Base-by-base conservation (phyloP, 805 yeast genomes). In the Kuraishia floccosa region DNA sequence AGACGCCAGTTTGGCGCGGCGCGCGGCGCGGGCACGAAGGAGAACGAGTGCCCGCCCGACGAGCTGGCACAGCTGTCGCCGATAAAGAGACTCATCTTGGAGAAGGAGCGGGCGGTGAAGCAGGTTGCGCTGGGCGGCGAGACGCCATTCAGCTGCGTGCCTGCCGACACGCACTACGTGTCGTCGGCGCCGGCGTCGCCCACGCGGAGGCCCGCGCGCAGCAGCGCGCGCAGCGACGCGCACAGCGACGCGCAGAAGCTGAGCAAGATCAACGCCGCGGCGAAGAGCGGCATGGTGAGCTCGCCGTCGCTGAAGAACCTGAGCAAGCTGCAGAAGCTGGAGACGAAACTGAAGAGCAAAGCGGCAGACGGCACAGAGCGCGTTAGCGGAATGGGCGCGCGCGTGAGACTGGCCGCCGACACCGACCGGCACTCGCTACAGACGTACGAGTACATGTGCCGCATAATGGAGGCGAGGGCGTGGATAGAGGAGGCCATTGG, bases 381-480 rank as follows among this genome's bases (percentile, higher is more conserved):
- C 10, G 37, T 37, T 6, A 40, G 45, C 2, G 45, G 42, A 3
- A 20, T 42, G 15, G 39, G 35, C 13, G 35, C 37, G 5, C 31
- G 38, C 25, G n/a, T 38, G 12, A 33, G 35, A 27, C 22, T 41
- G 6, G 32, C 41, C 5, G 38, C 26, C 13, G 57, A 53, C 31
- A 32, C 39, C 2, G 52, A 52, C 28, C 39, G 54, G 24, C 46
- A 46, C 27, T 37, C 41, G 9, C 13, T 44, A 3, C 49, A 47
- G 28, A 42, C 49, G 9, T 27, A 27, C 38, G 72, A 68, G 36
- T 71, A 67, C 42, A 54, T 71, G 24, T 71, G 76, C 40, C 60
- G 77, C 25, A 59, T 71, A 26, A 52, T 57, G 30, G 73, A 72
- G 35, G 61, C 68, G 22, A 68, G 65, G 35, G 41, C 41, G 10